Percentiles rank a stretch among this genome's conserved stretches.
These are phyloP conservation scores for Saprolegnia parasitica DNA, from an alignment of 352 stramenopile species.

Conservation along the genomic window DNA sequence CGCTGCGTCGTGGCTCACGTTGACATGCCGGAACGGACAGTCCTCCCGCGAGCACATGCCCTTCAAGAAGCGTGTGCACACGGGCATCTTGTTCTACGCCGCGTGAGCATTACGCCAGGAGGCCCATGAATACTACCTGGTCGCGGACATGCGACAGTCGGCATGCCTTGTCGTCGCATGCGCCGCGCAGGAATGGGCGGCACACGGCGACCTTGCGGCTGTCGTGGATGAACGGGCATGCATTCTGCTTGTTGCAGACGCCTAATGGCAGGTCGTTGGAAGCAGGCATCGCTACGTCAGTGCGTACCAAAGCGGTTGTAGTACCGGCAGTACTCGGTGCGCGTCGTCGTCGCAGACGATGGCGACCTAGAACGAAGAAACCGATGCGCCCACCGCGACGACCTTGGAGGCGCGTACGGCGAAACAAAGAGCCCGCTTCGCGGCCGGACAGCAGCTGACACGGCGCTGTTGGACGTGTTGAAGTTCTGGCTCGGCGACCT, in stretches of 20 bases:
- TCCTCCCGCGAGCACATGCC: constrained; percentile 63
- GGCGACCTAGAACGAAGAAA: neutral
- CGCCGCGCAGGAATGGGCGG: constrained; percentile 64
- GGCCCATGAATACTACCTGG: constrained; percentile 58
- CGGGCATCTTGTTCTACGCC: constrained; percentile 34
- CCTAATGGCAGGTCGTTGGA: constrained; percentile 34
- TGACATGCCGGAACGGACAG: constrained; percentile 78
- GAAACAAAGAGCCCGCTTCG: neutral
- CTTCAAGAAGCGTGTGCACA: constrained; percentile 74
- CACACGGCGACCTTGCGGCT: constrained; percentile 78
- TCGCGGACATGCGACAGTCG: constrained; percentile 66
- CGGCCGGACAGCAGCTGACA: neutral
- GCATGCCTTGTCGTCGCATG: constrained; percentile 55
- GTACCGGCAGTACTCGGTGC: constrained; percentile 76
- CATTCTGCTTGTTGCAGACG: constrained; percentile 77
- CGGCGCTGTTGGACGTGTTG: neutral
- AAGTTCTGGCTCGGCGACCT: neutral
- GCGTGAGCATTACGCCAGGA: neutral
- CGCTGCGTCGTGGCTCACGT: constrained; percentile 61
- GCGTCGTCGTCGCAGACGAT: constrained; percentile 19
- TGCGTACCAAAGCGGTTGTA: constrained; percentile 78
- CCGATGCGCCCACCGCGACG: too few relatives aligned
- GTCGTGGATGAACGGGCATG: constrained; percentile 78
- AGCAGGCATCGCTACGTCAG: constrained; percentile 1
- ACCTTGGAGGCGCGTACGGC: constrained; percentile 14